phyloP scores from a whole-genome alignment of 768 basidiomycete species.

The Mycena capillaripes region DNA sequence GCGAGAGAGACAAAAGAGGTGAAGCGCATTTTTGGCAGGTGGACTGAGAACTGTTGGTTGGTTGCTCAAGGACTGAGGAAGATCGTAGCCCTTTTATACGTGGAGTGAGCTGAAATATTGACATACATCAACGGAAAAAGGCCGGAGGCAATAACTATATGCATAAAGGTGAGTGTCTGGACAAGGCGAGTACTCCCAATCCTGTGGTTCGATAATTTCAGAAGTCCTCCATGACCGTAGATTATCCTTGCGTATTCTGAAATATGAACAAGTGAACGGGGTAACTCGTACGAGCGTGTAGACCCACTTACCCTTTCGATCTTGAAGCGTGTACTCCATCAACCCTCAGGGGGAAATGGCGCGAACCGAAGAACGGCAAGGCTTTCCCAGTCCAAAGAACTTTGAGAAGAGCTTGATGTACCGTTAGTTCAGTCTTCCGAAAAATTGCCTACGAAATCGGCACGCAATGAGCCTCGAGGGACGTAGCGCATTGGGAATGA shows the following conservation, averaged over 20 bases:
- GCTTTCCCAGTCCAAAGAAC: not conserved
- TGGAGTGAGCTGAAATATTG: not conserved
- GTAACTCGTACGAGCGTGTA: conserved; percentile 22
- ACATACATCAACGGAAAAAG: conserved; percentile 22
- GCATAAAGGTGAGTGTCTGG: not conserved
- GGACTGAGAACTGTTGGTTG: not conserved
- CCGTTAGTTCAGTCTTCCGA: conserved; percentile 4
- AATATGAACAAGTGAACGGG: conserved; percentile 2
- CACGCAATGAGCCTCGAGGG: not conserved
- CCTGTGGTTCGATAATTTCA: no score
- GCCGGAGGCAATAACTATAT: not conserved
- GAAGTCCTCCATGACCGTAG: conserved; percentile 6
- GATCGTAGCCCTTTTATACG: conserved; percentile 11
- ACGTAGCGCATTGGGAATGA: not conserved
- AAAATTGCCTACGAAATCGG: conserved; percentile 12
- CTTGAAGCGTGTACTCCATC: conserved; percentile 17
- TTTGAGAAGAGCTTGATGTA: not conserved
- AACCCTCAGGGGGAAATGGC: conserved; percentile 26
- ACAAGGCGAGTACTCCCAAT: not conserved
- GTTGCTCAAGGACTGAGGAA: not conserved
- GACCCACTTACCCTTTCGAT: conserved; percentile 17
- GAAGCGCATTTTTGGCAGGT: conserved; percentile 18
- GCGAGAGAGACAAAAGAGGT: conserved; percentile 32
- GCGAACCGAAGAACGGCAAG: not conserved
- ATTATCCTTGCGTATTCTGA: conserved; percentile 18